These are phyloP conservation scores for Xylariales sp. DNA, from an alignment of 2,329 filamentous ascomycete genomes.

Conservation along the genomic window DNA sequence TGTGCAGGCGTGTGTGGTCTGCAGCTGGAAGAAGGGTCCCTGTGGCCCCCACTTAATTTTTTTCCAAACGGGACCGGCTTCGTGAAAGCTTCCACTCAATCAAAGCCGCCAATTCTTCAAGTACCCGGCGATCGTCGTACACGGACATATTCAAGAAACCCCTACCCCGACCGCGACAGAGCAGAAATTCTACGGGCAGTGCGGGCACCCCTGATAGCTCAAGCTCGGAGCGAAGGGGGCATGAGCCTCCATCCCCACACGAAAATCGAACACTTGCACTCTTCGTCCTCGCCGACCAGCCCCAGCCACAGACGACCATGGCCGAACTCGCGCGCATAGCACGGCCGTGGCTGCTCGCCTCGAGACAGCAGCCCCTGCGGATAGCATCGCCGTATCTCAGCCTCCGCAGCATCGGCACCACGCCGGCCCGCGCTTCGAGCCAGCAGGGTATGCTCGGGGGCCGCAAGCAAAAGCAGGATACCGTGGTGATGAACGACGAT, in stretches of 20 bases:
- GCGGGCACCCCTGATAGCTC: constrained; percentile 2
- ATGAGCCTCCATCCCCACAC: constrained; percentile 27
- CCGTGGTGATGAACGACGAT: constrained; percentile 13
- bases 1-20: too few relatives aligned
- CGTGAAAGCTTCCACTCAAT: constrained; percentile 18
- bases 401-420: constrained; percentile 35
- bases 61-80: constrained; percentile 23
- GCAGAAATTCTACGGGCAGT: background rate
- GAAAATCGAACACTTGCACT: background rate
- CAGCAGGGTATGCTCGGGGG: background rate
- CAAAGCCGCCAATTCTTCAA: constrained; percentile 10
- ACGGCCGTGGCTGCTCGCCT: constrained; percentile 36
- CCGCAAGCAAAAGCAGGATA: too few relatives aligned
- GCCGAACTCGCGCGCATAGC: constrained; percentile 39
- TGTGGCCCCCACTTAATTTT: constrained; percentile 33
- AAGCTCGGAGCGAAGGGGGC: constrained; percentile 22
- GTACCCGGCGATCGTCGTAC: constrained; percentile 1
- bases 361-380: constrained; percentile 6
- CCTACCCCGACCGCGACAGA: background rate
- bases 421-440: constrained; percentile 21
- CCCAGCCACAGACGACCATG: constrained; percentile 19
- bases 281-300: background rate
- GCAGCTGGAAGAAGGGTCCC: background rate
- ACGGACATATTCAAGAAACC: constrained; percentile 8
- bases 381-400: constrained; percentile 20